Evolutionary conservation across 345 rosid genomes (phyloP).

Genomic region (Crucihimalaya himalaica): DNA sequence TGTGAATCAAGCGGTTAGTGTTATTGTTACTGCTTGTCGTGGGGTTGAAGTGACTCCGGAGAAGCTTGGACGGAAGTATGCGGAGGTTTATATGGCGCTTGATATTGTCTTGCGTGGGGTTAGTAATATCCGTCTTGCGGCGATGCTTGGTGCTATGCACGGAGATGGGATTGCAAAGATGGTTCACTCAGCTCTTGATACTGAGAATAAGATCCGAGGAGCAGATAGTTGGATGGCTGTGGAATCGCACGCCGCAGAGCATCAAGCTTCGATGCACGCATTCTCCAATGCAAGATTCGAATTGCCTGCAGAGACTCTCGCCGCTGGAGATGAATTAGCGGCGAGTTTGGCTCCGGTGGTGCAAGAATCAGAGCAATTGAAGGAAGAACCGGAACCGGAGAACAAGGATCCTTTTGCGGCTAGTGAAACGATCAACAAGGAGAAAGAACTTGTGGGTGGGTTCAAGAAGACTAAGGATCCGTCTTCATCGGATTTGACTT

Average conservation of each 20-base stretch:
- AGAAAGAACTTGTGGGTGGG: constrained; percentile 77
- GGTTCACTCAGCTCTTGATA: constrained; percentile 92
- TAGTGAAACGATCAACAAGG: constrained; percentile 66
- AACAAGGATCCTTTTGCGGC: constrained; percentile 94
- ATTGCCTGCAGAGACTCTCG: constrained; percentile 77
- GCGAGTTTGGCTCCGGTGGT: constrained; percentile 61
- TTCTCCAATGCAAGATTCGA: constrained; percentile 69
- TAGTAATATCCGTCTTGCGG: constrained; percentile 83
- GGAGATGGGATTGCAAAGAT: constrained; percentile 95
- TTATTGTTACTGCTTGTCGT: constrained; percentile 95
- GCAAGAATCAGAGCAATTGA: constrained; percentile 52
- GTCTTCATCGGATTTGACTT: constrained; percentile 61
- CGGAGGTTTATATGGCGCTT: constrained; percentile 97
- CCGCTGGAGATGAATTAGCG: constrained; percentile 77
- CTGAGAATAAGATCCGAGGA: constrained; percentile 92
- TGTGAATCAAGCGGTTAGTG: constrained; percentile 96
- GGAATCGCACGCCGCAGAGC: constrained; percentile 70
- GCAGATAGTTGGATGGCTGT: constrained; percentile 73
- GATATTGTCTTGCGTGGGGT: constrained; percentile 94
- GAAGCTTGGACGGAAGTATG: constrained; percentile 84
- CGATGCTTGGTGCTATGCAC: constrained; percentile 95
- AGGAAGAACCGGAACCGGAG: constrained; percentile 62
- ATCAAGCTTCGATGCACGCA: constrained; percentile 59
- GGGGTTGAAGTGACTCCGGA: constrained; percentile 99
- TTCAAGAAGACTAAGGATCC: constrained; percentile 88